phyloP scores from a whole-genome alignment of 352 stramenopile species.

The Pythium guiyangense region DNA sequence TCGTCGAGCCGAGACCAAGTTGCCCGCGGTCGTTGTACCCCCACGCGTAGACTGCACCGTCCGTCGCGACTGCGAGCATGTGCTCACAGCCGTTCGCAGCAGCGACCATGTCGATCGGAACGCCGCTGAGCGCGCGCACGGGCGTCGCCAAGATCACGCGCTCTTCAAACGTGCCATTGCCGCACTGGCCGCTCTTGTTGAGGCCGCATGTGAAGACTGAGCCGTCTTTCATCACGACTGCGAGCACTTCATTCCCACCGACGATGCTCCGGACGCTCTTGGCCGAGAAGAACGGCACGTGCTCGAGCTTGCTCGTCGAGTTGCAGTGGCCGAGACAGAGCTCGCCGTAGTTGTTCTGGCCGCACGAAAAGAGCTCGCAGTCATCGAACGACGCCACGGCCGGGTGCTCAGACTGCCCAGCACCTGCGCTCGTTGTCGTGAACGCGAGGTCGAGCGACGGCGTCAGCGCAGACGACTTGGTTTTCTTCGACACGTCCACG shows the following conservation, averaged over 20 bases:
- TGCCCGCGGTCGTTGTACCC: slow-evolving; percentile 86
- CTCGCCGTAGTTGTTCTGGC: slow-evolving; percentile 89
- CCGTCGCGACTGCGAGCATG: slow-evolving; percentile 76
- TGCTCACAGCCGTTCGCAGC: slow-evolving; percentile 85
- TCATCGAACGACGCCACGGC: slow-evolving; percentile 51
- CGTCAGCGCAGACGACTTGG: slow-evolving; percentile 14
- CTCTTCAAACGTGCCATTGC: slow-evolving; percentile 85
- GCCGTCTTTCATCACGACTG: slow-evolving; percentile 82
- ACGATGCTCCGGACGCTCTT: slow-evolving; percentile 69
- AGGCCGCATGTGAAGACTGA: slow-evolving; percentile 75
- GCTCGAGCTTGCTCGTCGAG: slow-evolving; percentile 81
- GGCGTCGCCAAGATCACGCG: slow-evolving; percentile 71
- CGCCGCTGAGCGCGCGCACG: slow-evolving; percentile 59
- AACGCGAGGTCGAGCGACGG: slow-evolving; percentile 1
- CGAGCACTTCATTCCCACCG: slow-evolving; percentile 83
- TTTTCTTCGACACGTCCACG: slow-evolving; percentile 25
- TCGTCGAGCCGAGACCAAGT: slow-evolving; percentile 76
- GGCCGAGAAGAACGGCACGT: slow-evolving; percentile 78
- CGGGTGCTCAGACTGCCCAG: slow-evolving; percentile 7
- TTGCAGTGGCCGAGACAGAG: slow-evolving; percentile 85
- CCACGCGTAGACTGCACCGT: slow-evolving; percentile 82
- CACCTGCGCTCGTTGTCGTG: neutral
- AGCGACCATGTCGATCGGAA: slow-evolving; percentile 65
- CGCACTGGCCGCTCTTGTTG: slow-evolving; percentile 88
- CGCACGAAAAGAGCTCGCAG: slow-evolving; percentile 84